Conservation (phyloP, 2,329 filamentous ascomycete genomes). For the Ilyonectria destructans region DNA sequence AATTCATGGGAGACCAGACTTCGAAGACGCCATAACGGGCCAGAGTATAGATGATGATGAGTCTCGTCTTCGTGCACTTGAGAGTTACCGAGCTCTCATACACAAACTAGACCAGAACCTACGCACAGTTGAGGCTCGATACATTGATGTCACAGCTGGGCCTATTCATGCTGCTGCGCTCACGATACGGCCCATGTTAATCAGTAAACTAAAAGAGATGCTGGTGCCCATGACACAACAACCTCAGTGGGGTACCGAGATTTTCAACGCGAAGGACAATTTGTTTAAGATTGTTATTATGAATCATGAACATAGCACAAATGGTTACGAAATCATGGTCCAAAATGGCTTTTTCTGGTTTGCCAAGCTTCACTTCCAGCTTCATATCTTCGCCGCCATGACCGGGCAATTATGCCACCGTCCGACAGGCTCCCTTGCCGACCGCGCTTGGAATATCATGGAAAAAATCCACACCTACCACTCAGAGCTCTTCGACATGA, state of each 20-base stretch:
- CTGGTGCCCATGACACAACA: conserved; percentile 64
- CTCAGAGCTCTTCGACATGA: conserved; percentile 66
- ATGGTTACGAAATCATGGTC: conserved; percentile 60
- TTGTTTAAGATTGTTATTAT: conserved; percentile 70
- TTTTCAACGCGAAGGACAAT: conserved; percentile 66
- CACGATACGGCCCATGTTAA: conserved; percentile 63
- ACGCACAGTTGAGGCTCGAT: conserved; percentile 62
- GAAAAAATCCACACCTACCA: conserved; percentile 65
- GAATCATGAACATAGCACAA: conserved; percentile 64
- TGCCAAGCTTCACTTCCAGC: conserved; percentile 68
- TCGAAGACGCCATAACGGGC: neutral
- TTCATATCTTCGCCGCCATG: conserved; percentile 71
- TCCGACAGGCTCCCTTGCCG: conserved; percentile 65
- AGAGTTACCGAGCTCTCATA: conserved; percentile 61
- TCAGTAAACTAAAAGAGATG: conserved; percentile 66
- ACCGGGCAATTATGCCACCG: conserved; percentile 68
- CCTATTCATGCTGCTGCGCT: conserved; percentile 67
- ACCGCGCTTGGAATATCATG: conserved; percentile 68
- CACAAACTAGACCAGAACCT: conserved; percentile 63
- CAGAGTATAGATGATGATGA: neutral
- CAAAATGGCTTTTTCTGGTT: conserved; percentile 71
- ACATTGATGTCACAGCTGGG: conserved; percentile 68
- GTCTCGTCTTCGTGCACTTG: conserved; percentile 5
- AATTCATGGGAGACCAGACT: neutral
- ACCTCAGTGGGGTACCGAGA: conserved; percentile 66